Evolutionary conservation across 345 rosid genomes (phyloP), one percentile per base, ranked within the genome.

Genomic region (Gossypium ekmanianum): DNA sequence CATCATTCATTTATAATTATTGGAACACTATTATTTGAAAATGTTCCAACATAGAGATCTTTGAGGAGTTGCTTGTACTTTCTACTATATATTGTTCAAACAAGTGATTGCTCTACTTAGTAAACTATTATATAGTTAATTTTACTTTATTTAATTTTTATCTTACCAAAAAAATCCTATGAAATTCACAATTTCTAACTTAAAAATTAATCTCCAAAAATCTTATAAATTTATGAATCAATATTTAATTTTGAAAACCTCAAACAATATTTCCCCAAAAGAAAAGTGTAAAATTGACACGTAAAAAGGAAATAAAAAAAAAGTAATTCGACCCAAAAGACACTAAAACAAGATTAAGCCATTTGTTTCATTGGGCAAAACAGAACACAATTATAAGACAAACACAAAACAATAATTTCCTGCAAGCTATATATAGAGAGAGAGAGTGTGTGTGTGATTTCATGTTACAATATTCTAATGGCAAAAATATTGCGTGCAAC

Each of bases 401-500:
- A 22, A 45, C 22, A 12, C 29, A 66, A 20, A 41, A 66, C 71
- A 11, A 50, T 48, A 50, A 26, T 68, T 68, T 50, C 58, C 24
- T 68, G 18, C 68, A 64, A 39, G 48, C 68, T 39, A 29, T 48
- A 11, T 47, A 47, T 47, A 47, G 0, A 29, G 39, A 34, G 41
- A 34, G 41, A 34, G 41, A 0, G 39, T 0, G 41, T 34, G 41
- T 34, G 52, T 12, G 11, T 27, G 50, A 39, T 16, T 43, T 10
- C 14, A 20, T 66, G n/a, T 66, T 44, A 44, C 11, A 11, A 44
- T 66, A 18, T 11, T 18, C 54, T 66, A 66, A 45, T 66, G 11
- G 27, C 27, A 11, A 7, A 34, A 9, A 56, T 54, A 54, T 66
- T 66, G 71, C 54, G 71, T 66, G 52, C 50, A 66, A 44, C 71